Evolutionary conservation across 1,284 basidiomycete species (phyloP).

Genomic region (Tilletiaria anomala): DNA sequence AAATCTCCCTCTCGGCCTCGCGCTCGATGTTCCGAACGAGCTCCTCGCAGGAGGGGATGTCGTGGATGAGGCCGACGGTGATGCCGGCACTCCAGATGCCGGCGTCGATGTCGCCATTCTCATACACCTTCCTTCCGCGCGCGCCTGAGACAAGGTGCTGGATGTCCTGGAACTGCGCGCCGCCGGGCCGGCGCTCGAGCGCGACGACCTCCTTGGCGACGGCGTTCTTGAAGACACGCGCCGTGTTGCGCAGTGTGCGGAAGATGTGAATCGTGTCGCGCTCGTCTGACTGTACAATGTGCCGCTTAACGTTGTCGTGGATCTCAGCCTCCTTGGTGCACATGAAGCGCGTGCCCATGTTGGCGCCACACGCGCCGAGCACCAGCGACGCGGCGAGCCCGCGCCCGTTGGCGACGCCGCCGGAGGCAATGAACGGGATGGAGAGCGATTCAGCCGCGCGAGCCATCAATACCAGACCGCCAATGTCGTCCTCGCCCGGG

Average conservation of each 20-base stretch:
- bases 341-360: slow-evolving; percentile 76
- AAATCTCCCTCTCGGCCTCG: slow-evolving; percentile 61
- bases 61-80: slow-evolving; percentile 64
- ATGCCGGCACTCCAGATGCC: slow-evolving; percentile 80
- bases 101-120: slow-evolving; percentile 66
- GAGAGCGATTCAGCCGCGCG: slow-evolving; percentile 71
- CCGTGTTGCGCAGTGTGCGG: slow-evolving; percentile 63
- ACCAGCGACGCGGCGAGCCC: slow-evolving; percentile 69
- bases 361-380: slow-evolving; percentile 71
- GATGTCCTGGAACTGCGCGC: slow-evolving; percentile 75
- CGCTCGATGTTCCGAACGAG: slow-evolving; percentile 57
- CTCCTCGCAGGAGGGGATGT: slow-evolving; percentile 68
- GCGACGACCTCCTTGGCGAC: slow-evolving; percentile 65
- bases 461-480: slow-evolving; percentile 75
- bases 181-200: slow-evolving; percentile 62
- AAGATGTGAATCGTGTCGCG: slow-evolving; percentile 73
- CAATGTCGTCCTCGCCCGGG: slow-evolving; percentile 87
- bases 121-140: slow-evolving; percentile 64
- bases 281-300: slow-evolving; percentile 68
- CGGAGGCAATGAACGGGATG: slow-evolving; percentile 76
- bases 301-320: slow-evolving; percentile 77
- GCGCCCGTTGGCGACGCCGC: slow-evolving; percentile 49
- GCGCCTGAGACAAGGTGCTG: slow-evolving; percentile 64
- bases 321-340: slow-evolving; percentile 57
- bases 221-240: slow-evolving; percentile 75